phyloP scores from a whole-genome alignment of 225 moss, liverwort and hornwort genomes.

The Antitrichia curtipendula region DNA sequence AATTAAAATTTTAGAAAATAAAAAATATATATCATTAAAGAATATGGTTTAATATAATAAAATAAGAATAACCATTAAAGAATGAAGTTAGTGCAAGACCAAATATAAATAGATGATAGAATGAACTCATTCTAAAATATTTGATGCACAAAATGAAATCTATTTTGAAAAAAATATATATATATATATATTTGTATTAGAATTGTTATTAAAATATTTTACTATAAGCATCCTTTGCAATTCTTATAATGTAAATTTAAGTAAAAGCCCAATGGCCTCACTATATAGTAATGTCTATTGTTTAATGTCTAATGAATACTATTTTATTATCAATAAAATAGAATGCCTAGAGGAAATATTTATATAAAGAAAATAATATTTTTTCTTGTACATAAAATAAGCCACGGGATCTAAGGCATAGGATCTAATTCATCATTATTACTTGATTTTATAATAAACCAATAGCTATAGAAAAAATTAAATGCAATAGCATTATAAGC shows the following conservation, averaged over 20 bases:
- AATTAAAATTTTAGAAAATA: background rate
- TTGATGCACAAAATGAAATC: background rate
- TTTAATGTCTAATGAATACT: background rate
- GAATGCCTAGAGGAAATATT: too few relatives aligned
- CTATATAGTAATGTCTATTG: background rate
- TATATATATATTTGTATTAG: rapidly evolving
- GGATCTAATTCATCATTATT: background rate
- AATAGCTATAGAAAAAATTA: background rate
- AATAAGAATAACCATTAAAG: background rate
- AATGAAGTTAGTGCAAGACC: background rate
- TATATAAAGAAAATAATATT: too few relatives aligned
- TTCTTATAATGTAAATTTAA: rapidly evolving
- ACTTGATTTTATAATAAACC: background rate
- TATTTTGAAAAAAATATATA: background rate
- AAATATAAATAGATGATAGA: background rate
- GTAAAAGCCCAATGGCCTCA: too few relatives aligned
- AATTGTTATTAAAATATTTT: background rate
- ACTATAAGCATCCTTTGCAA: rapidly evolving
- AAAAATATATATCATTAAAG: background rate
- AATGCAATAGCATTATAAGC: background rate
- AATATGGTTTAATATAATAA: rapidly evolving
- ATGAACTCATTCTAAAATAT: background rate
- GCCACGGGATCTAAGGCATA: too few relatives aligned
- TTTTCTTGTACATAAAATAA: background rate
- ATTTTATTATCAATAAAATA: background rate